Conservation (phyloP, 1,139 yeast genomes). For the Candida glucosophila region DNA sequence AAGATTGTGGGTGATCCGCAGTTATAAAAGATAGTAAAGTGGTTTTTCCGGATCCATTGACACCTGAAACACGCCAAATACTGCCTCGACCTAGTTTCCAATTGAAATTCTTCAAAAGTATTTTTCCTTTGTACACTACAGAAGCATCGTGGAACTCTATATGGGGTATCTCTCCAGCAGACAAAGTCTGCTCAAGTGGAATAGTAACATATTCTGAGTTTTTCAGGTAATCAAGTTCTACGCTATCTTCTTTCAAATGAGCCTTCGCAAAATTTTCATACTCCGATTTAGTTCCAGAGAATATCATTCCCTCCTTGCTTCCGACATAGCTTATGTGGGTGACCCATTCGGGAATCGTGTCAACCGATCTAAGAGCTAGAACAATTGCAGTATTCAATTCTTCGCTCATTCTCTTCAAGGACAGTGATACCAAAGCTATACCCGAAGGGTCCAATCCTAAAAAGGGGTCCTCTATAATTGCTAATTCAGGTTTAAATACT, state of each 20-base stretch:
- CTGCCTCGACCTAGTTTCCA: conserved; percentile 70
- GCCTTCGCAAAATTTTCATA: conserved; percentile 3
- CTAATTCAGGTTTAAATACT: conserved; percentile 52
- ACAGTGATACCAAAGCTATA: conserved; percentile 46
- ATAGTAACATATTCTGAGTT: conserved; percentile 6
- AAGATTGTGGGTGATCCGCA: conserved; percentile 95
- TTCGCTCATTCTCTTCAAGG: conserved; percentile 18
- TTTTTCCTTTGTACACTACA: conserved; percentile 56
- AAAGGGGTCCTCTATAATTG: conserved; percentile 85
- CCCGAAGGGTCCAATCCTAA: conserved; percentile 82
- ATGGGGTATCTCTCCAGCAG: conserved; percentile 23
- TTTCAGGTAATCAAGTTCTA: neutral
- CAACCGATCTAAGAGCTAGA: conserved; percentile 73
- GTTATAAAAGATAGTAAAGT: conserved; percentile 77
- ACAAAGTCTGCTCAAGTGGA: conserved; percentile 5
- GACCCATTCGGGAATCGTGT: conserved; percentile 70
- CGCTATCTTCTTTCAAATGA: conserved; percentile 1
- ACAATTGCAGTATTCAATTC: conserved; percentile 33
- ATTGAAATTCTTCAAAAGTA: conserved; percentile 48
- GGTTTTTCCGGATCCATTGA: conserved; percentile 90
- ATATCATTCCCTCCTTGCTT: no score
- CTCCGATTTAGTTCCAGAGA: no score
- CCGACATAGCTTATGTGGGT: conserved; percentile 59
- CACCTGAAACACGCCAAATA: conserved; percentile 83
- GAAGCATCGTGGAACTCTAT: conserved; percentile 58